These are phyloP conservation scores for Moesziomyces globuligerus DNA, from an alignment of 1,284 basidiomycete genomes.

Conservation along the genomic window DNA sequence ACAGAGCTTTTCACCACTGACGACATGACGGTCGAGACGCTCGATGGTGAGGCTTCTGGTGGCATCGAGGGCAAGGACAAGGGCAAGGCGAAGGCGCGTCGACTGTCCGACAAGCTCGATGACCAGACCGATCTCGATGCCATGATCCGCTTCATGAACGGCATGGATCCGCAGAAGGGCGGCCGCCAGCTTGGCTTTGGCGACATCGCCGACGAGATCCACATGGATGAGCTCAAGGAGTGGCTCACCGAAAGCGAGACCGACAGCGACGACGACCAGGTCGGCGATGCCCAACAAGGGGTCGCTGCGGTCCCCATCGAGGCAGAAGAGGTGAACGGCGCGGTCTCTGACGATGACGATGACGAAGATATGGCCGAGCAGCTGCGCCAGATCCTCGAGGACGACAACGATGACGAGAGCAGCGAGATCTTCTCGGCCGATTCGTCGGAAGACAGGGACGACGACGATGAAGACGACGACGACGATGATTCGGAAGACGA, in stretches of 20 bases:
- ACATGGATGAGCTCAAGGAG: conserved; percentile 54
- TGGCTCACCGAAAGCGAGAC: conserved; percentile 55
- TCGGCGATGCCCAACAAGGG: conserved; percentile 1
- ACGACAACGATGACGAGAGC: conserved; percentile 34
- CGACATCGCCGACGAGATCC: conserved; percentile 51
- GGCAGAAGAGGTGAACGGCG: neutral
- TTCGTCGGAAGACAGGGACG: conserved; percentile 30
- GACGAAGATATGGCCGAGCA: conserved; percentile 32
- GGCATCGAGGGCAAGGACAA: conserved; percentile 22
- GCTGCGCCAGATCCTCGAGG: conserved; percentile 43
- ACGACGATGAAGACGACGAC: conserved; percentile 33
- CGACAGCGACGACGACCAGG: conserved; percentile 25
- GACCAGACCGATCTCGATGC: conserved; percentile 47
- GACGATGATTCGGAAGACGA: conserved; percentile 33
- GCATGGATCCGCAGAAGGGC: conserved; percentile 57
- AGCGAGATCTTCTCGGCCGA: conserved; percentile 34
- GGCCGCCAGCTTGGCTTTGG: conserved; percentile 56
- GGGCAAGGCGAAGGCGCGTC: conserved; percentile 27
- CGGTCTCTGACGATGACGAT: conserved; percentile 18
- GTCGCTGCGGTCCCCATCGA: neutral
- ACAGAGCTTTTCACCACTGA: conserved; percentile 14
- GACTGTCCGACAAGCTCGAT: conserved; percentile 34
- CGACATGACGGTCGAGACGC: conserved; percentile 26
- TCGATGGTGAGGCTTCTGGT: conserved; percentile 13
- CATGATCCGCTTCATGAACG: conserved; percentile 59